Conservation (phyloP, 768 basidiomycete genomes). For the Leccinum boreale region DNA sequence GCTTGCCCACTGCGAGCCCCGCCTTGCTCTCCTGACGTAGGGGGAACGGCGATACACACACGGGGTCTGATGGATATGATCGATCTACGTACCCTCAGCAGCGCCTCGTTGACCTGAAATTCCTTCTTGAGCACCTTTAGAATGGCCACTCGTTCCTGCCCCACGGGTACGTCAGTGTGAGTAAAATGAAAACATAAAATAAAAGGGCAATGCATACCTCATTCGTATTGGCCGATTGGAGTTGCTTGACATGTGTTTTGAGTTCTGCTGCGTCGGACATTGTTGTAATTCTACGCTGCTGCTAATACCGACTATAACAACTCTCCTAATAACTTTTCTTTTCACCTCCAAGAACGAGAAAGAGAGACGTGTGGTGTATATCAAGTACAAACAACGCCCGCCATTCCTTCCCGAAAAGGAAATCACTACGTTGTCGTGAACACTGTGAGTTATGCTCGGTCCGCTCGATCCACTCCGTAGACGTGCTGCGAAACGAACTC, state of each 20-base stretch:
- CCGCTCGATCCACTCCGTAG: constrained; percentile 59
- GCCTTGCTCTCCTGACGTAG: constrained; percentile 78
- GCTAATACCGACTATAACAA: constrained; percentile 15
- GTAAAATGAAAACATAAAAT: background rate
- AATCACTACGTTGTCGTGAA: background rate
- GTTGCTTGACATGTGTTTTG: constrained; percentile 77
- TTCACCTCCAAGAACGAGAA: background rate
- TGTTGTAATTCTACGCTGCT: constrained; percentile 17
- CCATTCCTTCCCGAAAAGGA: constrained; percentile 7
- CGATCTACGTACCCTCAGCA: constrained; percentile 61
- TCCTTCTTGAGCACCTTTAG: constrained; percentile 63
- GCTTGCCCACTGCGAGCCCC: constrained; percentile 89
- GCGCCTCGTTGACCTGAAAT: constrained; percentile 63
- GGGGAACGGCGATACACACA: background rate
- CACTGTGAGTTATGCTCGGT: constrained; percentile 21
- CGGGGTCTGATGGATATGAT: background rate
- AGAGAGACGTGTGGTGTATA: no score
- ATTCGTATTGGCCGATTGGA: constrained; percentile 57
- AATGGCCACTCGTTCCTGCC: constrained; percentile 64
- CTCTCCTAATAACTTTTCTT: background rate
- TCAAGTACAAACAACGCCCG: no score
- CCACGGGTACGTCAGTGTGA: background rate
- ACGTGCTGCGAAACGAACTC: constrained; percentile 66
- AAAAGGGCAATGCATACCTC: constrained; percentile 43
- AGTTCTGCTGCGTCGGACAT: constrained; percentile 53